These are phyloP conservation scores for Hypoxylon sp. DNA, from an alignment of 2,329 filamentous ascomycete genomes.

Conservation along the genomic window DNA sequence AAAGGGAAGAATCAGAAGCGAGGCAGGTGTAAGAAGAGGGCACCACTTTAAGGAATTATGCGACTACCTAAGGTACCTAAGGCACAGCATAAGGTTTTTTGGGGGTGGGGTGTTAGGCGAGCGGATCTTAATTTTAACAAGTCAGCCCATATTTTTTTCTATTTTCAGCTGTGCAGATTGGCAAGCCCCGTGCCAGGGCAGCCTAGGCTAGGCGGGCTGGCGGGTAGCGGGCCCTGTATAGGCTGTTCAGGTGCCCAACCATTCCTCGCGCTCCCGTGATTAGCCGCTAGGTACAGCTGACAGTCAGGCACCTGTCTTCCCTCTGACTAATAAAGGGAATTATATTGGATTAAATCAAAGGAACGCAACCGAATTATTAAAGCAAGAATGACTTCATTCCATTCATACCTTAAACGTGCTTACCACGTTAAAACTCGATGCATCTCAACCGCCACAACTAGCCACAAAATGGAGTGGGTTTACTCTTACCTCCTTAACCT, in stretches of 20 bases:
- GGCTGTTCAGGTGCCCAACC: constrained; percentile 36
- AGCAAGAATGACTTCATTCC: constrained; percentile 31
- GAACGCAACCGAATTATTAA: constrained; percentile 5
- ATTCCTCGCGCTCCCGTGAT: constrained; percentile 25
- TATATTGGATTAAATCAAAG: constrained; percentile 17
- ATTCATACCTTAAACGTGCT: constrained; percentile 8
- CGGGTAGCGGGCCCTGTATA: constrained; percentile 16
- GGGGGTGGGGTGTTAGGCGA: constrained; percentile 27
- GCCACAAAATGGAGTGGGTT: no score
- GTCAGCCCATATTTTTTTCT: constrained; percentile 23
- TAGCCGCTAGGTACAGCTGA: constrained; percentile 37
- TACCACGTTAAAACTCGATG: constrained; percentile 9
- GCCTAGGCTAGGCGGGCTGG: constrained; percentile 11
- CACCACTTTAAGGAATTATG: constrained; percentile 27
- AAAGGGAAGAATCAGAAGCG: constrained; percentile 17
- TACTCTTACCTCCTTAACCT: no score
- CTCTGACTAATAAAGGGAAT: constrained; percentile 14
- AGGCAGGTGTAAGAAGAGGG: constrained; percentile 14
- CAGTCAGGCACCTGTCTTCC: constrained; percentile 15
- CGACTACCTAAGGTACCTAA: constrained; percentile 5
- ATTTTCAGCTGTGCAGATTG: constrained; percentile 34
- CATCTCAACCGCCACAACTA: no score
- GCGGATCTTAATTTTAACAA: constrained; percentile 34
- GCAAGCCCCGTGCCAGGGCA: constrained; percentile 15
- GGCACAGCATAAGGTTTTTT: constrained; percentile 8